Evolutionary conservation across 31 red algal genomes (phyloP).

Genomic region (Porphyra umbilicalis): DNA sequence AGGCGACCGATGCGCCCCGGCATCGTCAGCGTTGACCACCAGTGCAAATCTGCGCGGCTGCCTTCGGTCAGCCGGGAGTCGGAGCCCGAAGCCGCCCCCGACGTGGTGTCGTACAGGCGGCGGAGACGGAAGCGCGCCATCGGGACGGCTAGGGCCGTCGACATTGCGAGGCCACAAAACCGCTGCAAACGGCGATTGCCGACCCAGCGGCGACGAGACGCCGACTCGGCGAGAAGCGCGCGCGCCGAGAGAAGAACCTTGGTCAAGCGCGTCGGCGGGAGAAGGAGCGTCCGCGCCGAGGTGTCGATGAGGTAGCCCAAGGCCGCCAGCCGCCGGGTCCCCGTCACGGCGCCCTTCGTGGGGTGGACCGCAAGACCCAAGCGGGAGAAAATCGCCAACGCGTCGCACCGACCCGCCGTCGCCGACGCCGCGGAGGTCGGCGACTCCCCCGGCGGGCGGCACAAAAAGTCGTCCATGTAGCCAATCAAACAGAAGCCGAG

Average conservation of each 20-base stretch:
- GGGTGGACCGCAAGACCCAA: neutral
- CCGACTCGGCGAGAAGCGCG: neutral
- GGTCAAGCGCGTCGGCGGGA: too few relatives aligned
- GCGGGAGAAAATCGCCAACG: neutral
- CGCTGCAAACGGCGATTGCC: too few relatives aligned
- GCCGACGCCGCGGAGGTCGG: too few relatives aligned
- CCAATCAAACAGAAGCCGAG: neutral
- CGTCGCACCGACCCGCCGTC: neutral
- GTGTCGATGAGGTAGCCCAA: too few relatives aligned
- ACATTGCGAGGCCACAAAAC: neutral
- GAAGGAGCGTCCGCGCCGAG: too few relatives aligned
- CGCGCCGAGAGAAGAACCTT: too few relatives aligned
- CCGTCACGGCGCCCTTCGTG: neutral
- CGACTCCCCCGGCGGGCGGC: neutral
- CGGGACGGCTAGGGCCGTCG: neutral
- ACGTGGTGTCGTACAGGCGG: neutral
- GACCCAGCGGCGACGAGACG: neutral
- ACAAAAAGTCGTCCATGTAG: neutral
- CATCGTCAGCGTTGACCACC: neutral
- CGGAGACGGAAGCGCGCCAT: neutral
- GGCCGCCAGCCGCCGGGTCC: too few relatives aligned
- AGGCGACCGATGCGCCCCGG: neutral
- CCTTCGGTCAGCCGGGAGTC: neutral
- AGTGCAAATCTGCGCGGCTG: neutral
- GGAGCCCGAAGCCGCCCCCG: too few relatives aligned